Evolutionary conservation across 305 asterid genomes (phyloP).

Genomic region (Plantago coronopus): DNA sequence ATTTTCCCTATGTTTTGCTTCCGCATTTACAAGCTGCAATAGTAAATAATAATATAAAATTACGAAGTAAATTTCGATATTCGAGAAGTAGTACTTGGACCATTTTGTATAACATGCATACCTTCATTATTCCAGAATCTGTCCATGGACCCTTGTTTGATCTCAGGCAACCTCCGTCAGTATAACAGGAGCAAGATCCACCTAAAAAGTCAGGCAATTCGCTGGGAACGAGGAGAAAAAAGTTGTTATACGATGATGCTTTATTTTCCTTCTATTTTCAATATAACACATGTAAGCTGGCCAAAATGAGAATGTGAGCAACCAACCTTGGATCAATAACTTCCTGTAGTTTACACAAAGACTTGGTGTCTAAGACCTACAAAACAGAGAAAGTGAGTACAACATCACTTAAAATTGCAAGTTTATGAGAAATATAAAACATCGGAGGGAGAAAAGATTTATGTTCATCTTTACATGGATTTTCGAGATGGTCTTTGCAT

Average conservation of each 20-base stretch:
- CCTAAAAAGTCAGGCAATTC: slow-evolving; percentile 95
- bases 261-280: too few species aligned
- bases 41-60: slow-evolving; percentile 10
- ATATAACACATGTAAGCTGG: slow-evolving; percentile 7
- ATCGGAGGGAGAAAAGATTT: slow-evolving; percentile 10
- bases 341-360: slow-evolving; percentile 72
- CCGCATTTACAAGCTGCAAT: slow-evolving; percentile 61
- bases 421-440: slow-evolving; percentile 2
- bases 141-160: slow-evolving; percentile 95
- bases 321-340: slow-evolving; percentile 71
- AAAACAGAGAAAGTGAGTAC: slow-evolving; percentile 16
- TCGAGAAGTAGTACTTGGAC: not conserved
- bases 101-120: not conserved
- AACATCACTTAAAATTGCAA: slow-evolving; percentile 22
- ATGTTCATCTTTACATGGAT: slow-evolving; percentile 48
- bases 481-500: slow-evolving; percentile 75
- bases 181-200: slow-evolving; percentile 75
- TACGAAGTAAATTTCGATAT: not conserved
- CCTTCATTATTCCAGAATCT: slow-evolving; percentile 53
- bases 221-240: slow-evolving; percentile 39
- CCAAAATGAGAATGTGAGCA: slow-evolving; percentile 16
- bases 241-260: slow-evolving; percentile 17
- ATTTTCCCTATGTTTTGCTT: slow-evolving; percentile 38
- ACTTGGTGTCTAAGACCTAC: slow-evolving; percentile 77
- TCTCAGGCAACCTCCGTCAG: slow-evolving; percentile 89